Conservation (phyloP, 1,139 yeast species). For the Debaryomyces sp. region DNA sequence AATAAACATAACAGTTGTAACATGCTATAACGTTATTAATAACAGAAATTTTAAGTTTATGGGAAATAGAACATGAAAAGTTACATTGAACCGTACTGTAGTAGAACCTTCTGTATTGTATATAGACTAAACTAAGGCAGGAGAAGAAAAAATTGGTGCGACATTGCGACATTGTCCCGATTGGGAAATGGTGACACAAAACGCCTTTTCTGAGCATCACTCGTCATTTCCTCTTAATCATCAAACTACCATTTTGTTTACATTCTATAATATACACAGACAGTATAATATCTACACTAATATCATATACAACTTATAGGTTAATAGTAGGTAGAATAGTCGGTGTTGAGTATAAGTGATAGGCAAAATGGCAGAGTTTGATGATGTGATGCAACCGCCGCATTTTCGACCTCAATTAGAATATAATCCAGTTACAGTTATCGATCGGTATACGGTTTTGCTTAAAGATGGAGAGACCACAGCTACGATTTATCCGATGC, state of each 20-base stretch:
- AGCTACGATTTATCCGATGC: conserved; percentile 89
- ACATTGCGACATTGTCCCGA: not conserved
- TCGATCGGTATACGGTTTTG: conserved; percentile 62
- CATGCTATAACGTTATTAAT: no score
- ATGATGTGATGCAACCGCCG: conserved; percentile 36
- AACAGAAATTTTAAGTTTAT: no score
- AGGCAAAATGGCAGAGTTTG: conserved; percentile 37
- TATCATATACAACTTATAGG: not conserved
- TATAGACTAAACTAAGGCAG: no score
- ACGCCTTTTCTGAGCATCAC: not conserved
- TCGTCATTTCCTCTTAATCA: not conserved
- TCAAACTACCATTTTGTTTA: conserved; percentile 14
- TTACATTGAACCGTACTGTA: no score
- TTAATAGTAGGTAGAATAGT: not conserved
- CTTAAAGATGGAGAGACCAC: conserved; percentile 88
- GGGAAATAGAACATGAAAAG: no score
- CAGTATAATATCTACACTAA: conserved; percentile 21
- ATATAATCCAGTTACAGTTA: conserved; percentile 33
- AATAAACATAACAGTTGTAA: no score
- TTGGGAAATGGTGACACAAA: not conserved
- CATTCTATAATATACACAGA: conserved; percentile 30
- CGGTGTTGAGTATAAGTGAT: not conserved
- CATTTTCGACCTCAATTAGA: conserved; percentile 38
- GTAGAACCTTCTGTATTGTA: no score
- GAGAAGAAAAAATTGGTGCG: no score